Conservation (phyloP, 768 basidiomycete genomes). For the Phallus indusiatus region DNA sequence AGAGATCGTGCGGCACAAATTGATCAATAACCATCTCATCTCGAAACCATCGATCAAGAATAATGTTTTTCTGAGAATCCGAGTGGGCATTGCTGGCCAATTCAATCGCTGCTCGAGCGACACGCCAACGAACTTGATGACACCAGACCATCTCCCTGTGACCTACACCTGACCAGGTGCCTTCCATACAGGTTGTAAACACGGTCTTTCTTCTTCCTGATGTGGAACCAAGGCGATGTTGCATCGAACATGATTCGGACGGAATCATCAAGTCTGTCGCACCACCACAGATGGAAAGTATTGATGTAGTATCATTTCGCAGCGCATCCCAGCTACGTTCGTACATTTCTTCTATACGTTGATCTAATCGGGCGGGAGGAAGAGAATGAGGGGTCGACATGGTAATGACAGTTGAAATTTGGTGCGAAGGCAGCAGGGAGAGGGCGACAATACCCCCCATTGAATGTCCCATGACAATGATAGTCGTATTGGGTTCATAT, state of each 20-base stretch:
- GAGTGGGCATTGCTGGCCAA: constrained; percentile 29
- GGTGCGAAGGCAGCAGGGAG: constrained; percentile 56
- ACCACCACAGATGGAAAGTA: constrained; percentile 86
- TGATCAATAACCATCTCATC: constrained; percentile 27
- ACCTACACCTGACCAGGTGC: constrained; percentile 92
- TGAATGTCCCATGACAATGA: constrained; percentile 85
- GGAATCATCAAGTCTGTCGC: constrained; percentile 86
- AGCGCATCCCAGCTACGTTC: constrained; percentile 32
- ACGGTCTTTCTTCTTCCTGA: constrained; percentile 47
- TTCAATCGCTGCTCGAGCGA: constrained; percentile 74
- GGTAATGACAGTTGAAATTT: constrained; percentile 79
- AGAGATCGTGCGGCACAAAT: not conserved
- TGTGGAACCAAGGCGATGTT: constrained; percentile 2
- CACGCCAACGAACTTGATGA: constrained; percentile 87
- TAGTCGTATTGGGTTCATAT: constrained; percentile 52
- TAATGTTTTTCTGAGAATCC: constrained; percentile 20
- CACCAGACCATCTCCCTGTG: constrained; percentile 99
- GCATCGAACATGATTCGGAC: constrained; percentile 64
- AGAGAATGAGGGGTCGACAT: constrained; percentile 90
- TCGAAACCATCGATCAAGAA: constrained; percentile 61
- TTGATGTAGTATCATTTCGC: constrained; percentile 39
- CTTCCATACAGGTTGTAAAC: constrained; percentile 81
- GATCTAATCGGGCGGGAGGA: constrained; percentile 83
- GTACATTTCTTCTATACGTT: constrained; percentile 71
- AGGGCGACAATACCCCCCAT: constrained; percentile 95